Evolutionary conservation across 139 green algal genomes (phyloP).

Genomic region (Chlorella sp.): DNA sequence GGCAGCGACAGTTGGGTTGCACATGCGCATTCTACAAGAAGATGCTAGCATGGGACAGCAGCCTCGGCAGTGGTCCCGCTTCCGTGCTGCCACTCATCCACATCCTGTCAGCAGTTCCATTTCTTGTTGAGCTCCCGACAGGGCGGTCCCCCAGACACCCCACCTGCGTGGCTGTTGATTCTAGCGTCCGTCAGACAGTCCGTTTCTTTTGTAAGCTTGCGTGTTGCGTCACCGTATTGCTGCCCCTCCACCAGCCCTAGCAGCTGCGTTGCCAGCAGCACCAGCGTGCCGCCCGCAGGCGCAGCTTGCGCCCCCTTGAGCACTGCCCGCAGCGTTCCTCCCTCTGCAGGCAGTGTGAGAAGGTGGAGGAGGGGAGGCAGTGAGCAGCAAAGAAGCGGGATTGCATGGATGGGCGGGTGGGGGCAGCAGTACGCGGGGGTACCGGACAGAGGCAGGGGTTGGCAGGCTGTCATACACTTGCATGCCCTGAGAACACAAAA

Average conservation of each 20-base stretch:
- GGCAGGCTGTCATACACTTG: not conserved
- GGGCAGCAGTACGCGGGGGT: not conserved
- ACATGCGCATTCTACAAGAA: not conserved
- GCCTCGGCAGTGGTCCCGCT: too few species aligned
- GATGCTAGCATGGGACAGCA: not conserved
- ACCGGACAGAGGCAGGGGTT: too few species aligned
- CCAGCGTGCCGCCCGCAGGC: not conserved
- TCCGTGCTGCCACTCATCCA: too few species aligned
- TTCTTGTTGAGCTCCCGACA: not conserved
- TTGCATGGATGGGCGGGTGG: not conserved
- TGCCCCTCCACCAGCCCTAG: constrained; percentile 4
- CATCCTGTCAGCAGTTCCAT: too few species aligned
- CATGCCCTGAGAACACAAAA: not conserved
- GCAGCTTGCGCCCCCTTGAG: not conserved
- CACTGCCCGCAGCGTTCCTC: not conserved
- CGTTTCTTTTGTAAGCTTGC: not conserved
- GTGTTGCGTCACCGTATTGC: not conserved
- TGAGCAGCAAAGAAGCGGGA: not conserved
- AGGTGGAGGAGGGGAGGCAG: not conserved
- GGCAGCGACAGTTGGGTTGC: not conserved
- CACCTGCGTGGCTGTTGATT: not conserved
- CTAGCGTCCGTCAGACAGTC: too few species aligned
- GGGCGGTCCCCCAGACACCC: not conserved
- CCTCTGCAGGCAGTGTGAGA: not conserved
- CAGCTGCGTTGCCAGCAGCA: constrained; percentile 29